A percentile compares a stretch with the other conserved stretches of the same genome.
Conservation (phyloP, 345 rosid species). For the Luvunga scandens region DNA sequence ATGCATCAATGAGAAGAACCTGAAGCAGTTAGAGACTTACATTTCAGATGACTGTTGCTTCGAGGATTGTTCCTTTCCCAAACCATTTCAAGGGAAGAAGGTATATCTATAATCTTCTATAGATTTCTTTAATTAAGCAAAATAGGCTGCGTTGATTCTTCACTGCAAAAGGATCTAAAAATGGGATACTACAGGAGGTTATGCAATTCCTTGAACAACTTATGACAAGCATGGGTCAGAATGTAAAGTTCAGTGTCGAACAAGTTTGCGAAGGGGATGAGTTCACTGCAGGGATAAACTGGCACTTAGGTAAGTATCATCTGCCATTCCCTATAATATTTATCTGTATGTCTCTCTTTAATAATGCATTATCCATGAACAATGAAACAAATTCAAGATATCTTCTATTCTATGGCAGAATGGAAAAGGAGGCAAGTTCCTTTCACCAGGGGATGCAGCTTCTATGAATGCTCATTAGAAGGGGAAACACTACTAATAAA, state of each 20-base stretch:
- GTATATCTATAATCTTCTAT: constrained; percentile 17
- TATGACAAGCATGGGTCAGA: constrained; percentile 58
- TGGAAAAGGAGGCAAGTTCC: constrained; percentile 67
- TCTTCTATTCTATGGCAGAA: constrained; percentile 40
- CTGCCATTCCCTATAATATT: not conserved
- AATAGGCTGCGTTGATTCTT: not conserved
- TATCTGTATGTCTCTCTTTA: not conserved
- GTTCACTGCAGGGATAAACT: constrained; percentile 53
- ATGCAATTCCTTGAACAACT: constrained; percentile 52
- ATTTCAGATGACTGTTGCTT: constrained; percentile 57
- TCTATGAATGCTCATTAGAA: constrained; percentile 52
- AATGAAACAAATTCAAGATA: not conserved
- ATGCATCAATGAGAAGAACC: constrained; percentile 55
- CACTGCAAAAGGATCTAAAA: not conserved
- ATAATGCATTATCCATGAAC: not conserved
- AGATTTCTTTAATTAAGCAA: not conserved
- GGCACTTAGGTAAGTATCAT: constrained; percentile 63
- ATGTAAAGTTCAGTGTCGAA: constrained; percentile 60
- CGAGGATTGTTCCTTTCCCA: constrained; percentile 70
- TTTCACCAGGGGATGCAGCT: constrained; percentile 81
- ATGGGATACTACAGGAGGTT: constrained; percentile 48
- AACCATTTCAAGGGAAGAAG: constrained; percentile 60
- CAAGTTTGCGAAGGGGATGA: constrained; percentile 56
- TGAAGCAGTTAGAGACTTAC: constrained; percentile 37
- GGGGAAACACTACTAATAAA: constrained; percentile 42